Evolutionary conservation across 2,329 filamentous ascomycete species (phyloP).

Genomic region (Penicillium capsulatum): DNA sequence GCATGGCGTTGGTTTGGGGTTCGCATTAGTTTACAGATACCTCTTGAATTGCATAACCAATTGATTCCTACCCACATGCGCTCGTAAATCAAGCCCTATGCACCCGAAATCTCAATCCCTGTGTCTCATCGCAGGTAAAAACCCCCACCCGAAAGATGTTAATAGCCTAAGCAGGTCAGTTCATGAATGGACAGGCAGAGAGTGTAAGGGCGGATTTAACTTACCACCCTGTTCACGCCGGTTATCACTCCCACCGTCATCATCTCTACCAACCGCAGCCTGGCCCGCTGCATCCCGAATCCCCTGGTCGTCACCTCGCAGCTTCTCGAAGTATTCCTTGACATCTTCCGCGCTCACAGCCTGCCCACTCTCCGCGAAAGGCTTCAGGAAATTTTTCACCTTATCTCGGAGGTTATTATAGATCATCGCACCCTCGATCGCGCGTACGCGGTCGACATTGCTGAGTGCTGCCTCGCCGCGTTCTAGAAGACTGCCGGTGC

Average conservation of each 20-base stretch:
- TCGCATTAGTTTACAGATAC: background rate
- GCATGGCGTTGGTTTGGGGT: background rate
- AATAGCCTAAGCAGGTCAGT: slow-evolving; percentile 11
- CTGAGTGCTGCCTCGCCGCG: slow-evolving; percentile 88
- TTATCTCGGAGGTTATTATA: slow-evolving; percentile 96
- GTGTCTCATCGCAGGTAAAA: no score
- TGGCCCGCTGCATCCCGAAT: slow-evolving; percentile 61
- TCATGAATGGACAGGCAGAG: background rate
- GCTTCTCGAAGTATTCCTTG: slow-evolving; percentile 90
- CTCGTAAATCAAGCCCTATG: no score
- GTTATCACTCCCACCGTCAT: slow-evolving; percentile 29
- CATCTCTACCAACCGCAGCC: slow-evolving; percentile 38
- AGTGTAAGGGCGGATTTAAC: slow-evolving; percentile 10
- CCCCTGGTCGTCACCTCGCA: slow-evolving; percentile 78
- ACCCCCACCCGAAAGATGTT: no score
- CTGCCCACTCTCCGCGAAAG: slow-evolving; percentile 86
- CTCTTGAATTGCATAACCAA: background rate
- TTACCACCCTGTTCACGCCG: slow-evolving; percentile 48
- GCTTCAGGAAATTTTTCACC: slow-evolving; percentile 88
- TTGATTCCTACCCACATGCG: no score
- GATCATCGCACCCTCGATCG: slow-evolving; percentile 96
- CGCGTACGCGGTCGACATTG: slow-evolving; percentile 85
- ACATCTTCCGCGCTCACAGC: slow-evolving; percentile 92
- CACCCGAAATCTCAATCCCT: background rate
- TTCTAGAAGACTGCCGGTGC: slow-evolving; percentile 79